A percentile compares a stretch with the other conserved stretches of the same genome.
phyloP scores from a whole-genome alignment of 306 rosid genomes.

The Vigna trinervia region DNA sequence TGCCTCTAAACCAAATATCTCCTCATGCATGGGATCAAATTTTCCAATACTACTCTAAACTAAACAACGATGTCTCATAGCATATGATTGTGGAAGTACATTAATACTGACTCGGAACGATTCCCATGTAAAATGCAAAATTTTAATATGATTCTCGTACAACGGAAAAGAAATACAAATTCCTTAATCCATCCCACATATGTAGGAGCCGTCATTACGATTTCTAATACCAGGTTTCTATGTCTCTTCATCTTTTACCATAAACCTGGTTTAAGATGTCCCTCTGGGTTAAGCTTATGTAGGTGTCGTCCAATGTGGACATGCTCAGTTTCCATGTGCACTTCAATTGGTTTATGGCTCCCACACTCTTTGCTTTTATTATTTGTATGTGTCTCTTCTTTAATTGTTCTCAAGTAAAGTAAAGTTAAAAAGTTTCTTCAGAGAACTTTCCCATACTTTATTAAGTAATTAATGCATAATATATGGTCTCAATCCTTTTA shows the following conservation, averaged over 20 bases:
- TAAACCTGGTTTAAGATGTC: not conserved
- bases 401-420: not conserved
- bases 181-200: not conserved
- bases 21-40: too few species aligned
- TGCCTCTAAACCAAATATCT: too few species aligned
- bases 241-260: too few species aligned
- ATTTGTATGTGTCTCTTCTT: not conserved
- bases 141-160: not conserved
- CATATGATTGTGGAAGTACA: not conserved
- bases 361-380: constrained; percentile 39
- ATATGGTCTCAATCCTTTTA: constrained; percentile 47
- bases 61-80: not conserved
- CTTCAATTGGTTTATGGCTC: constrained; percentile 62
- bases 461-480: constrained; percentile 24
- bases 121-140: not conserved
- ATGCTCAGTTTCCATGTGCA: constrained; percentile 76
- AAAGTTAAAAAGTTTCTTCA: constrained; percentile 3
- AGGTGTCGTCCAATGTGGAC: constrained; percentile 57
- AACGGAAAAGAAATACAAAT: not conserved
- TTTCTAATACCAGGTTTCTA: not conserved
- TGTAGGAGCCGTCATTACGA: not conserved
- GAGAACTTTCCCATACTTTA: constrained; percentile 1
- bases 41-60: too few species aligned
- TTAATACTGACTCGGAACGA: not conserved
- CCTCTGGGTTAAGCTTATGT: constrained; percentile 43